Base-by-base conservation (phyloP, 148 eudicot genomes). In the Diospyros kaki region DNA sequence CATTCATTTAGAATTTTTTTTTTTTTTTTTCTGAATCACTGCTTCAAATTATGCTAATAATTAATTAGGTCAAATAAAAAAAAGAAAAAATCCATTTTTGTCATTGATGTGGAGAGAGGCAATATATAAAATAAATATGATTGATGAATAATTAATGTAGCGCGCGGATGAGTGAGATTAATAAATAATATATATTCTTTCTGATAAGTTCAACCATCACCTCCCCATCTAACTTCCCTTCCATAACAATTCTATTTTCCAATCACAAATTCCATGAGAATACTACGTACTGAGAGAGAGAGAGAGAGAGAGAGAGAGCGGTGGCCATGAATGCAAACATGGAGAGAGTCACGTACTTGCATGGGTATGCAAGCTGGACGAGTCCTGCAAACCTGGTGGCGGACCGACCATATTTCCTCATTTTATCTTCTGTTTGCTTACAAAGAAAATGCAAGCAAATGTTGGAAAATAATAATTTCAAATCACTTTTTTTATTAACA, bases 291-390 rank as follows among this genome's bases (percentile, higher is more conserved):
- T 9, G 59, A 52, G 72, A 56, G 74, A 73, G 67, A 73, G 46
- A 73, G 75, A 46, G 67, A 7, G 65, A 72, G 75, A 69, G 61
- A 41, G 0, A 1, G 1, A 13, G 2, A 18, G 6, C 55, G 68
- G 55, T 40, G 51, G 69, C 50, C 60, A 73, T 63, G 69, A 73
- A 73, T 73, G 69, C 60, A 50, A 40, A 51, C n/a, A 51, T 15
- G 60, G 5, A 64, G 50, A 10, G 45, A 28, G 44, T 73, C 76
- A 63, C 76, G 59, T 39, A 28, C 28, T 0, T 64, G 9, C 59
- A 73, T 46, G 44, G 44, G 66, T 73, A 28, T 7, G 1, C 14
- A 41, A 60, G 75, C 66, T 2, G 66, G 54, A 72, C 44, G 54
- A 45, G 54, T 65, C 6, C 4, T 68, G 42, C 2, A 46, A 46